Evolutionary conservation across 495 filamentous ascomycete genomes (phyloP).

Genomic region (Articulospora tetracladia): DNA sequence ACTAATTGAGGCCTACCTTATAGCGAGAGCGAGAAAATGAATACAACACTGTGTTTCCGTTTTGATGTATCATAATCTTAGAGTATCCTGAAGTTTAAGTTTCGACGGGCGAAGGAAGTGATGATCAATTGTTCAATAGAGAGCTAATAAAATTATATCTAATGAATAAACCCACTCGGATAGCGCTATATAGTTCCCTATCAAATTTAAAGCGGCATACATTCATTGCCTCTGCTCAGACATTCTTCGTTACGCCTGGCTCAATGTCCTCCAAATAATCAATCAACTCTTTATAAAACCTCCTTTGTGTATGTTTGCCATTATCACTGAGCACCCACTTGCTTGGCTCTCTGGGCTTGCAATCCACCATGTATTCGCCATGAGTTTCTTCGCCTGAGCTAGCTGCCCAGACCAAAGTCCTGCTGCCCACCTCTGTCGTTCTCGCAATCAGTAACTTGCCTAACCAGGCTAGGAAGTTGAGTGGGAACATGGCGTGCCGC

Average conservation of each 20-base stretch:
- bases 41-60: too few relatives aligned
- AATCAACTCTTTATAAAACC: constrained; percentile 28
- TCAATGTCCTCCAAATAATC: constrained; percentile 29
- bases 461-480: constrained; percentile 9
- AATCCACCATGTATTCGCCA: constrained; percentile 17
- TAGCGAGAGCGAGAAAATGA: too few relatives aligned
- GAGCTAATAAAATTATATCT: too few relatives aligned
- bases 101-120: too few relatives aligned
- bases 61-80: too few relatives aligned
- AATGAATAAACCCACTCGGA: too few relatives aligned
- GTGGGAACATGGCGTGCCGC: constrained; percentile 11
- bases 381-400: constrained; percentile 2
- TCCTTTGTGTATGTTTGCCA: constrained; percentile 26
- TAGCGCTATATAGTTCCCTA: too few relatives aligned
- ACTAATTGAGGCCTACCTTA: too few relatives aligned
- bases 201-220: too few relatives aligned
- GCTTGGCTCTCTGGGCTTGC: constrained; percentile 12
- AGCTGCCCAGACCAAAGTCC: constrained; percentile 10
- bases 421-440: constrained; percentile 10
- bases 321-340: constrained; percentile 24
- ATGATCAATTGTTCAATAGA: too few relatives aligned
- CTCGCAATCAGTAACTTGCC: constrained; percentile 15
- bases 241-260: constrained; percentile 25
- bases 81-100: too few relatives aligned
- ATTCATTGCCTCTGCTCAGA: constrained; percentile 7